Percentiles rank a stretch among this genome's conserved stretches.
phyloP scores from a whole-genome alignment of 352 stramenopile genomes.

The Globisporangium perplexum region DNA sequence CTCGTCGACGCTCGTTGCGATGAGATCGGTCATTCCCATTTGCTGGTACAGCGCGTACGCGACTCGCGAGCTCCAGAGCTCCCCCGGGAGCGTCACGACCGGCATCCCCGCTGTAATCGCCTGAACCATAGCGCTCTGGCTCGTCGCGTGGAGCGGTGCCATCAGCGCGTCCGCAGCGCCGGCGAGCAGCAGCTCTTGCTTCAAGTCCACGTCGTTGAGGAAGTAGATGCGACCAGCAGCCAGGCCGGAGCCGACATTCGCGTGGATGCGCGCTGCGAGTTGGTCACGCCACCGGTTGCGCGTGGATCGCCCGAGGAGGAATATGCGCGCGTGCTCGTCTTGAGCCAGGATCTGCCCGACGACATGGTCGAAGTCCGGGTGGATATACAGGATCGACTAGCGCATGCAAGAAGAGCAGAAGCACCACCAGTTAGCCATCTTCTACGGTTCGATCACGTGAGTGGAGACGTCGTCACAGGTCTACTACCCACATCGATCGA shows the following conservation, averaged over 20 bases:
- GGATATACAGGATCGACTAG: constrained; percentile 66
- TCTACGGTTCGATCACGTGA: not conserved
- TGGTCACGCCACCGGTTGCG: constrained; percentile 49
- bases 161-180: constrained; percentile 53
- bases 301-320: constrained; percentile 47
- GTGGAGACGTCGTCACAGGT: too few species aligned
- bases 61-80: constrained; percentile 60
- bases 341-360: constrained; percentile 35
- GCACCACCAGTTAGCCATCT: not conserved
- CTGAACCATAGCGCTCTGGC: constrained; percentile 40
- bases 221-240: constrained; percentile 38
- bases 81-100: constrained; percentile 51
- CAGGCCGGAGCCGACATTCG: constrained; percentile 15
- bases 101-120: constrained; percentile 55
- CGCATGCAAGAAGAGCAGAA: not conserved
- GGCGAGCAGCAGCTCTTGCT: constrained; percentile 47
- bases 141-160: constrained; percentile 47
- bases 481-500: constrained; percentile 58
- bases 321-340: constrained; percentile 50
- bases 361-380: constrained; percentile 63
- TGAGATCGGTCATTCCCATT: constrained; percentile 51
- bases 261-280: constrained; percentile 37
- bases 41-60: constrained; percentile 61
- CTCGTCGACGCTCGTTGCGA: constrained; percentile 34
- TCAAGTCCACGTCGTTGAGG: constrained; percentile 49